Percentiles rank a stretch among this genome's conserved stretches.
Evolutionary conservation across 345 rosid species (phyloP).

Genomic region (Salix caprea): DNA sequence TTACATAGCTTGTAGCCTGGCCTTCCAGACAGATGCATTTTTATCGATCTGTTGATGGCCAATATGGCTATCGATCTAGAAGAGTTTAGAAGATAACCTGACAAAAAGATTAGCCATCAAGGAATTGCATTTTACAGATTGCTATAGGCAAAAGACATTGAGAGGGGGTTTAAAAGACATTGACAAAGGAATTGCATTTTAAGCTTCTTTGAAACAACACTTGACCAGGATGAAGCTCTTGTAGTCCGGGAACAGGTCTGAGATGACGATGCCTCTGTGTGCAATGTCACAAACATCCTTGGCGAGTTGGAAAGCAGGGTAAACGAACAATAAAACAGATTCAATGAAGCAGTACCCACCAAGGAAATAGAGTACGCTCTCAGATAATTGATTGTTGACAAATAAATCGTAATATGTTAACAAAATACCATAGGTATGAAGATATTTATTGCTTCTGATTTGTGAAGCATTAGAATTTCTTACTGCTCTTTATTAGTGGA

Average conservation of each 20-base stretch:
- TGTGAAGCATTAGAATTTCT: not conserved
- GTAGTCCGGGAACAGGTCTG: constrained; percentile 62
- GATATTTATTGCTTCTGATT: not conserved
- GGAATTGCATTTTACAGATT: not conserved
- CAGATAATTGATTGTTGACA: not conserved
- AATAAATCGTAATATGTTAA: not conserved
- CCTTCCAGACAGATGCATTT: constrained; percentile 34
- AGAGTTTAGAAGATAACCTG: constrained; percentile 67
- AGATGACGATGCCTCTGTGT: constrained; percentile 55
- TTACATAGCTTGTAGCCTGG: no score
- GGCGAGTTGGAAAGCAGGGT: constrained; percentile 61
- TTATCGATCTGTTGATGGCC: constrained; percentile 29
- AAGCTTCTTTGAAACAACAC: not conserved
- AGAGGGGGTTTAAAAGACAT: not conserved
- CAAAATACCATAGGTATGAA: not conserved
- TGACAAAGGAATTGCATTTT: no score
- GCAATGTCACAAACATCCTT: constrained; percentile 67
- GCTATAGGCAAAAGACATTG: not conserved
- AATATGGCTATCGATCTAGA: constrained; percentile 52
- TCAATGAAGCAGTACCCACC: constrained; percentile 62
- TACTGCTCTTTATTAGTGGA: not conserved
- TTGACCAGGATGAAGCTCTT: constrained; percentile 67
- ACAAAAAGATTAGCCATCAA: constrained; percentile 6
- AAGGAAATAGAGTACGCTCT: not conserved
- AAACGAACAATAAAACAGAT: constrained; percentile 41